These are phyloP conservation scores for Colletotrichum aenigma DNA, from an alignment of 2,329 filamentous ascomycete genomes.

Conservation along the genomic window DNA sequence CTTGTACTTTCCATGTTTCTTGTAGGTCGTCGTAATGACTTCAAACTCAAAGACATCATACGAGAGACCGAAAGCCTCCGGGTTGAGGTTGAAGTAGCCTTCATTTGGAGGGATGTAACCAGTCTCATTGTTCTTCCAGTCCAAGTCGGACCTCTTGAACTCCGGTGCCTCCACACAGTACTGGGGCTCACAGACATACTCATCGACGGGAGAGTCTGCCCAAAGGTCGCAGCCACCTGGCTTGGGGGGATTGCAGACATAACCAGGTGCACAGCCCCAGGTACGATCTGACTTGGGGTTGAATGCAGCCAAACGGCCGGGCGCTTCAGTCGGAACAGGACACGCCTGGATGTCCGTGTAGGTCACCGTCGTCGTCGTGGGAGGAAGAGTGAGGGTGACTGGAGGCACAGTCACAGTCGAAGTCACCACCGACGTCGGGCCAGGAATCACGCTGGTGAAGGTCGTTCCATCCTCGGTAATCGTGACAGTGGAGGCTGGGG, in stretches of 20 bases:
- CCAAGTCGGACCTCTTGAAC: conserved; percentile 41
- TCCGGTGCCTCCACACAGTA: conserved; percentile 50
- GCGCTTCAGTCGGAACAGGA: conserved; percentile 44
- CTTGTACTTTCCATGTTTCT: conserved; percentile 30
- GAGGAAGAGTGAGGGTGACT: conserved; percentile 30
- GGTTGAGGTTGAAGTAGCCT: conserved; percentile 70
- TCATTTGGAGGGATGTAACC: conserved; percentile 55
- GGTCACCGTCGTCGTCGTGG: conserved; percentile 31
- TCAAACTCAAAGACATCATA: conserved; percentile 64
- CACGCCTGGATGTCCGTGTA: conserved; percentile 40
- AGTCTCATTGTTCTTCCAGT: conserved; percentile 50
- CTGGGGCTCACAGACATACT: conserved; percentile 50
- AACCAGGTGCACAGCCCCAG: conserved; percentile 40
- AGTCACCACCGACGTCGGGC: conserved; percentile 23
- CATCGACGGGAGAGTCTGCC: conserved; percentile 46
- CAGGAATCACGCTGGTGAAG: conserved; percentile 28
- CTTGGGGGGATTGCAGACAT: conserved; percentile 43
- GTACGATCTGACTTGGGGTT: conserved; percentile 45
- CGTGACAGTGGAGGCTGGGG: conserved; percentile 32
- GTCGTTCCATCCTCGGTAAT: conserved; percentile 32
- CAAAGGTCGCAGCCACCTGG: conserved; percentile 56
- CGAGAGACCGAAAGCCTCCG: conserved; percentile 64
- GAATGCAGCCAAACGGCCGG: conserved; percentile 28
- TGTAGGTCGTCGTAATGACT: conserved; percentile 36
- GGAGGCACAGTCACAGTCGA: conserved; percentile 27